Evolutionary conservation across 352 stramenopile genomes (phyloP).

Genomic region (Discostella stelligera): DNA sequence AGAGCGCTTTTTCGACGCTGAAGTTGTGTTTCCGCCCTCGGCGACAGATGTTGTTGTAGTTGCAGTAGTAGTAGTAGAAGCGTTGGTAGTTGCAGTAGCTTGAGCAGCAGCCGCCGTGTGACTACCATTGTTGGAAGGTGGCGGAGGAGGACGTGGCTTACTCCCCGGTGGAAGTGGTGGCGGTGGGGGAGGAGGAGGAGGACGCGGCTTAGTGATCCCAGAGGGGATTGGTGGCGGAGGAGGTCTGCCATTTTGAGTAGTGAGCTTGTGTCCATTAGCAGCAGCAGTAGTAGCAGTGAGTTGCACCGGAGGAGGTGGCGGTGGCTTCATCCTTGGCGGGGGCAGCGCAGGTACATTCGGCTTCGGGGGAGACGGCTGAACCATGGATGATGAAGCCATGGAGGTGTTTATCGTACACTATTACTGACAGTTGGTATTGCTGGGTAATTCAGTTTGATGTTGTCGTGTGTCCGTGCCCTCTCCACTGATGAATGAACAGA

Average conservation of each 20-base stretch:
- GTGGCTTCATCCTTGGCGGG: conserved; percentile 15
- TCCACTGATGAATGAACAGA: neutral
- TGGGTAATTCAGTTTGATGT: neutral
- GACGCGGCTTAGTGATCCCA: neutral
- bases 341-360: neutral
- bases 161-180: conserved; percentile 13
- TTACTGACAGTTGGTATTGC: neutral
- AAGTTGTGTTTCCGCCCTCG: neutral
- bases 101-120: conserved; percentile 21
- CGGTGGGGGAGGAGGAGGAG: conserved; percentile 9
- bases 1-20: conserved; percentile 10
- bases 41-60: neutral
- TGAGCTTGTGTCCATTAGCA: neutral
- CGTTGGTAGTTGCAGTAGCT: neutral
- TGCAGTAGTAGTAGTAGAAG: neutral
- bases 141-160: conserved; percentile 39
- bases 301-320: conserved; percentile 26
- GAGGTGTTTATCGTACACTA: neutral
- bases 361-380: conserved; percentile 49
- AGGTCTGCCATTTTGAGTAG: neutral
- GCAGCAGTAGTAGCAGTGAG: neutral
- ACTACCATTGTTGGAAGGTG: conserved; percentile 8
- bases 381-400: conserved; percentile 51
- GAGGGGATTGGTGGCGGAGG: conserved; percentile 45
- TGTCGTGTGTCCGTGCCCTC: neutral